phyloP scores from a whole-genome alignment of 441 rosid genomes.

The Hura crepitans region DNA sequence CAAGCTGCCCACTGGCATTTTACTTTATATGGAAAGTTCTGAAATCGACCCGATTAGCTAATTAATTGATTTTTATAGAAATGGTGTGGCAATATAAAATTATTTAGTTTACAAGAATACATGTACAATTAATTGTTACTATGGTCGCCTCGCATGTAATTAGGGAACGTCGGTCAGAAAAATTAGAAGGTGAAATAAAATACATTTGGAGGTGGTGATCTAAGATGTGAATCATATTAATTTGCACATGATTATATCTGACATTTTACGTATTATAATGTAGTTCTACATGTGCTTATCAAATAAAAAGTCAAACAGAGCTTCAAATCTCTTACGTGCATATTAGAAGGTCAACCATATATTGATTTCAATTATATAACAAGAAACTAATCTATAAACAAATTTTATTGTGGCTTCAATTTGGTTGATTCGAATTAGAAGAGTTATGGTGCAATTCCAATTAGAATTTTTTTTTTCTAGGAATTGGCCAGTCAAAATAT shows the following conservation, averaged over 20 bases:
- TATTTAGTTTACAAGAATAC: no score
- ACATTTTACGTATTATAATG: not conserved
- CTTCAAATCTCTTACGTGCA: not conserved
- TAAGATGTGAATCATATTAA: slow-evolving; percentile 5
- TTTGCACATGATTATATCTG: slow-evolving; percentile 14
- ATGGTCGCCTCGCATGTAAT: not conserved
- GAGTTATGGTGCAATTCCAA: no score
- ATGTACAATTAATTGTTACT: no score
- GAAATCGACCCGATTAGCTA: not conserved
- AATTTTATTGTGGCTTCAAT: no score
- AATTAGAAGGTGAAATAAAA: not conserved
- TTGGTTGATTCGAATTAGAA: no score
- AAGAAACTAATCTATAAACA: no score
- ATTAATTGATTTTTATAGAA: not conserved
- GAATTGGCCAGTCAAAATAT: no score
- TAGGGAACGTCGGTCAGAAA: not conserved
- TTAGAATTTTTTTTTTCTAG: no score
- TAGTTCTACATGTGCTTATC: slow-evolving; percentile 7
- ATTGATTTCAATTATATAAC: slow-evolving; percentile 1
- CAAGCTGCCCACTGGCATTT: not conserved
- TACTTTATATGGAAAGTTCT: slow-evolving; percentile 8
- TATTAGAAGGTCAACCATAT: not conserved
- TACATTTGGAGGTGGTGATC: no score
- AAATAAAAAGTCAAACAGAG: not conserved
- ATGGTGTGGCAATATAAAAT: no score